Conservation (phyloP, 306 rosid genomes). For the Prunus kanzakura region DNA sequence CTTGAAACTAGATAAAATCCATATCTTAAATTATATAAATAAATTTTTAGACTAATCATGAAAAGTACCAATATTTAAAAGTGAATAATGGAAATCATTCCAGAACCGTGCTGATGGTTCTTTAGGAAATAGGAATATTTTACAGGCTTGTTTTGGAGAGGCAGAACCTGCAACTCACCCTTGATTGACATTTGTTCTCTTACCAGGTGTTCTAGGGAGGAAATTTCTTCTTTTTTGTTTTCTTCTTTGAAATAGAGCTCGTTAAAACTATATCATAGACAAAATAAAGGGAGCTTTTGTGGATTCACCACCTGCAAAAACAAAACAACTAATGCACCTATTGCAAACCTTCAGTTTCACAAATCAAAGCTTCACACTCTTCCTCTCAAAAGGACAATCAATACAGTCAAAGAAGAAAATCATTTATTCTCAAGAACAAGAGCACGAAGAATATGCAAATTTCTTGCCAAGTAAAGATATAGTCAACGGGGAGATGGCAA, state of each 20-base stretch:
- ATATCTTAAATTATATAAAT: neutral
- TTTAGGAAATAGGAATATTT: too few relatives aligned
- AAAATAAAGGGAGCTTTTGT: neutral
- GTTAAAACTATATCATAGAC: neutral
- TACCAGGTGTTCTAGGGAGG: neutral
- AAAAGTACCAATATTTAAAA: neutral
- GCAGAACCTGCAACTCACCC: neutral
- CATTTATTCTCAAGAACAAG: neutral
- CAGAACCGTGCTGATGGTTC: neutral
- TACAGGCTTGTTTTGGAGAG: neutral
- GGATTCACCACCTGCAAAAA: neutral
- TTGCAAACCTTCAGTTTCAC: neutral
- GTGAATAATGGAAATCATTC: neutral
- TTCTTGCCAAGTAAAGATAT: neutral
- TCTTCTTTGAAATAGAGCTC: too few relatives aligned
- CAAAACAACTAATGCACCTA: neutral
- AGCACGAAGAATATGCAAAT: neutral
- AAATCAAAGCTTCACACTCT: too few relatives aligned
- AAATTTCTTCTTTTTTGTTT: too few relatives aligned
- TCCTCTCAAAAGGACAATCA: neutral
- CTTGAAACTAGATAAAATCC: neutral
- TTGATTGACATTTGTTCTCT: neutral
- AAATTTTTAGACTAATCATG: neutral
- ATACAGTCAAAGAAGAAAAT: neutral
- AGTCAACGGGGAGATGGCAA: neutral